A percentile compares a stretch with the other conserved stretches of the same genome.
Evolutionary conservation across 257 asterid genomes (phyloP).

Genomic region (Phtheirospermum japonicum): DNA sequence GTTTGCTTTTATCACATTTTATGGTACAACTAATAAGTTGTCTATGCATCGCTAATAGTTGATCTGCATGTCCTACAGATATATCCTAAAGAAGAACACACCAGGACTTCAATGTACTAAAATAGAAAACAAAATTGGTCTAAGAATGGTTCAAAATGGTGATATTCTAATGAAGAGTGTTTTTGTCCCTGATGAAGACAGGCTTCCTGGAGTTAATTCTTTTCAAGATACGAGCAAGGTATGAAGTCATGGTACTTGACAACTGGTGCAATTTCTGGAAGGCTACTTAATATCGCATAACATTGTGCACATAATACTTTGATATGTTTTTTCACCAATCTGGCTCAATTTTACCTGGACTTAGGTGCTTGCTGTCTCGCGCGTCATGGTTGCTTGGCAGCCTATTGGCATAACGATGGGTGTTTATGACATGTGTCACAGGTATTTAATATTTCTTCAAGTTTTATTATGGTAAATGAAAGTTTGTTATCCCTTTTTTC

Average conservation of each 20-base stretch:
- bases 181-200: slow-evolving; percentile 92
- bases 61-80: slow-evolving; percentile 49
- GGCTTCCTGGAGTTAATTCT: slow-evolving; percentile 83
- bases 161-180: slow-evolving; percentile 75
- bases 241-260: slow-evolving; percentile 22
- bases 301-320: background rate
- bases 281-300: background rate
- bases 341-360: slow-evolving; percentile 26
- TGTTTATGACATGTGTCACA: slow-evolving; percentile 92
- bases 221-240: slow-evolving; percentile 96
- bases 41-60: slow-evolving; percentile 22
- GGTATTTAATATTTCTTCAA: slow-evolving; percentile 52
- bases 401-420: slow-evolving; percentile 98
- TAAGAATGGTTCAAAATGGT: slow-evolving; percentile 92
- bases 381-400: slow-evolving; percentile 93
- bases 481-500: too few species aligned
- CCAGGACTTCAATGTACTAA: slow-evolving; percentile 93
- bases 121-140: slow-evolving; percentile 88
- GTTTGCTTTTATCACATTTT: too few species aligned
- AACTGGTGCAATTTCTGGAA: slow-evolving; percentile 2
- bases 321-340: slow-evolving; percentile 13
- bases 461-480: background rate
- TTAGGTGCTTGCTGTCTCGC: slow-evolving; percentile 96
- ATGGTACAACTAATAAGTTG: slow-evolving; percentile 18
- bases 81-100: slow-evolving; percentile 68